Percentiles rank a stretch among this genome's conserved stretches.
Evolutionary conservation across 257 asterid genomes (phyloP).

Genomic region (Fraxinus cuspidata): DNA sequence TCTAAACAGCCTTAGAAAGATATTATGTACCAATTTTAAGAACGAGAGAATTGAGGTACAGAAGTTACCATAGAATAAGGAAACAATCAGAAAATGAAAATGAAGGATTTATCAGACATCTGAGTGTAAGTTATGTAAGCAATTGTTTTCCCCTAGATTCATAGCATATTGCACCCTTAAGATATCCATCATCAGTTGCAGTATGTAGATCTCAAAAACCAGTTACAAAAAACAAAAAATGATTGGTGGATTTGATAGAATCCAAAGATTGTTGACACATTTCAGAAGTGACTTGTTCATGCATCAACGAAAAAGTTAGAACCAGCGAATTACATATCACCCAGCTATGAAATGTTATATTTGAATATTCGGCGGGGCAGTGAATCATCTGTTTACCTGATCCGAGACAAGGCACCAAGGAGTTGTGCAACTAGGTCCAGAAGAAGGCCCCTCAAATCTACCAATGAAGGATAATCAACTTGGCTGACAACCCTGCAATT

Average conservation of each 20-base stretch:
- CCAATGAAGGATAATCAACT: constrained; percentile 96
- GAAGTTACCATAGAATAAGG: neutral
- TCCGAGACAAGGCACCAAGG: constrained; percentile 94
- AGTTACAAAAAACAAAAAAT: constrained; percentile 4
- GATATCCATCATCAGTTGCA: constrained; percentile 25
- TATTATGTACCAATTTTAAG: neutral
- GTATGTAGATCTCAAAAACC: neutral
- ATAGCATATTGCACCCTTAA: neutral
- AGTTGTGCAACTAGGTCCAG: constrained; percentile 99
- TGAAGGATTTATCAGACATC: neutral
- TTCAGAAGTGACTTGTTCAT: constrained; percentile 12
- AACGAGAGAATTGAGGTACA: neutral
- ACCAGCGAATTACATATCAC: constrained; percentile 4
- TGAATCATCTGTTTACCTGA: constrained; percentile 57
- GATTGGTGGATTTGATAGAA: neutral
- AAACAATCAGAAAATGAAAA: neutral
- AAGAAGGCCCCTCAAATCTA: constrained; percentile 98
- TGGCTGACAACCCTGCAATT: constrained; percentile 92
- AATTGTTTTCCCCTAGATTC: neutral
- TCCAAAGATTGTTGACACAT: constrained; percentile 5
- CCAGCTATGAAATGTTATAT: constrained; percentile 11
- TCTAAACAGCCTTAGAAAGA: neutral
- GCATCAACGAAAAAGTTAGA: constrained; percentile 11
- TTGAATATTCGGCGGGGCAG: constrained; percentile 9
- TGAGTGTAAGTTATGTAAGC: constrained; percentile 14